Evolutionary conservation across 805 yeast species (phyloP), one percentile per base, ranked within the genome.

Genomic region (Vanderwaltozyma polyspora): DNA sequence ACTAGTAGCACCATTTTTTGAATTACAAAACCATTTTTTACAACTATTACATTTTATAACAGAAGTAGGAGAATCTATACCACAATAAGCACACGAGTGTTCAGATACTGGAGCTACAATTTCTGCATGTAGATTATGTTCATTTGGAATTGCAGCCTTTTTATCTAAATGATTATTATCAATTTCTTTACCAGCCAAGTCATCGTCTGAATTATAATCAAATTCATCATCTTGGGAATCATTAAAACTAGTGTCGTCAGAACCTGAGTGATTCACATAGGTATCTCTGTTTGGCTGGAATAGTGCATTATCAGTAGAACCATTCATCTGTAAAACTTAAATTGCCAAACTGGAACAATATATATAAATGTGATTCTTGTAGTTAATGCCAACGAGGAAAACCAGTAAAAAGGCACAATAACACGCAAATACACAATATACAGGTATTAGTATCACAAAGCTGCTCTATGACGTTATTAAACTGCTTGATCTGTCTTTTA

Each of bases 21-120:
- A 70, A 52, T 87, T 87, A 63, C 96, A 87, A 54, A 87, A 87
- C 95, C 95, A 87, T 52, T 76, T 78, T 45, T 72, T 59, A 57
- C 95, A 87, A 5, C 68, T 64, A 38, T 72, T 71, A 62, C 96
- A 87, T 44, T 78, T 75, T 28, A 81, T 80, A 11, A 85, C 80
- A 31, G 79, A 68, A 5, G 71, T 55, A 1, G 84, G 68, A 8
- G 72, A 57, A 39, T 74, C 74, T 19, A 83, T 64, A 1, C 86
- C 91, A 61, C 96, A 86, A 56, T 86, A 86, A 2, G 70, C 58
- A 50, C 76, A 70, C 0, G 74, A 70, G 39, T 67, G 63, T 9
- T 62, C 65, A 0, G 71, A 32, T 12, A 34, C 29, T 18, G 19
- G 26, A 7, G 19, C 8, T n/a, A 19, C 28, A 11, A 27, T 19